phyloP scores from a whole-genome alignment of 176 grass and related monocot species.

The Musa troglodytarum region DNA sequence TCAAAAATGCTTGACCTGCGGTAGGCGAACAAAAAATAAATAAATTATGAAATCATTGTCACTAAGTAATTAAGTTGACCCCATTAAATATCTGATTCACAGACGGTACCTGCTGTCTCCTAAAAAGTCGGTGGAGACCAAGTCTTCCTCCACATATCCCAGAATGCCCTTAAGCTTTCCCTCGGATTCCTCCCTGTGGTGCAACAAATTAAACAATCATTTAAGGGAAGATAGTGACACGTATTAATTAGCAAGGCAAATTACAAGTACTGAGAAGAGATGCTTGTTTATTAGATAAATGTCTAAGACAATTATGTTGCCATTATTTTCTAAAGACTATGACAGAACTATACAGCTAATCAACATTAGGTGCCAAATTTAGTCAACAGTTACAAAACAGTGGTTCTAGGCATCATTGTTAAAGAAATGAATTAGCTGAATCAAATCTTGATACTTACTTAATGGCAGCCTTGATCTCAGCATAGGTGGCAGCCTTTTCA shows the following conservation, averaged over 20 bases:
- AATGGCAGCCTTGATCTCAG: conserved; percentile 9
- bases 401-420: not conserved
- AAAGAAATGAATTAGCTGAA: not conserved
- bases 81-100: no score
- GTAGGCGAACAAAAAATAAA: not conserved
- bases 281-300: not conserved
- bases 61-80: not conserved
- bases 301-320: not conserved
- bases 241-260: not conserved
- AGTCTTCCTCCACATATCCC: conserved; percentile 12
- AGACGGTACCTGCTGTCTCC: conserved; percentile 12
- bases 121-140: conserved; percentile 14
- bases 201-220: not conserved
- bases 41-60: not conserved
- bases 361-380: not conserved
- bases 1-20: conserved; percentile 11
- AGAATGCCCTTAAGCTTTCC: conserved; percentile 20
- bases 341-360: not conserved
- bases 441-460: not conserved
- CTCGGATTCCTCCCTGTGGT: conserved; percentile 9
- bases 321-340: not conserved
- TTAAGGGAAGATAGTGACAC: not conserved
- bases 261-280: no score
- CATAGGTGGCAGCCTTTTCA: conserved; percentile 5
- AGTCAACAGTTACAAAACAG: not conserved